Conservation (phyloP, 2,329 filamentous ascomycete species). For the Trematosphaeria pertusa region DNA sequence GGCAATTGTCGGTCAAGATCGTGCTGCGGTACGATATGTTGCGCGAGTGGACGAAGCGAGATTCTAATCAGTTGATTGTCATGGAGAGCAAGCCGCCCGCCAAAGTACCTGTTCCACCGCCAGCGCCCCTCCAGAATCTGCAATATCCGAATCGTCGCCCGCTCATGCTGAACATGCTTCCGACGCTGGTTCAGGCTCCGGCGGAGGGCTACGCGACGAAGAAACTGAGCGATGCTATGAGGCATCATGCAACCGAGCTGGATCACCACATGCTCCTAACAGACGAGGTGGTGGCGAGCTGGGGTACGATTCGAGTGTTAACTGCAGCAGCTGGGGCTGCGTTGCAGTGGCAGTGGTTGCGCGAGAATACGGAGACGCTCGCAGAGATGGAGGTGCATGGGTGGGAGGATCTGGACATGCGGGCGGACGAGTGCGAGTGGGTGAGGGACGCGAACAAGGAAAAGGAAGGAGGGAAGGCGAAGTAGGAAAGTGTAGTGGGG, state of each 20-base stretch:
- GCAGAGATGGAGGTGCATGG: conserved; percentile 30
- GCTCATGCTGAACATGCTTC: conserved; percentile 27
- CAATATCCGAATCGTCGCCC: conserved; percentile 3
- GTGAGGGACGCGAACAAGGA: conserved; percentile 26
- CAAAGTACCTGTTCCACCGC: background rate
- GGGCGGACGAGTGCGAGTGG: conserved; percentile 35
- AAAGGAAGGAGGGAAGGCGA: background rate
- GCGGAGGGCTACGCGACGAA: conserved; percentile 18
- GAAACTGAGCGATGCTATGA: conserved; percentile 33
- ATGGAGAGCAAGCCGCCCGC: conserved; percentile 12
- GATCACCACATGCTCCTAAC: conserved; percentile 30
- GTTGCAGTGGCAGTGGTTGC: conserved; percentile 39
- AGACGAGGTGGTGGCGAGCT: conserved; percentile 25
- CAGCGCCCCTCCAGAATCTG: background rate
- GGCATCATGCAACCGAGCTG: conserved; percentile 36
- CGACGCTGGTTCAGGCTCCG: conserved; percentile 33
- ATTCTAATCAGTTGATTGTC: conserved; percentile 11
- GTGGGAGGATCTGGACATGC: conserved; percentile 32
- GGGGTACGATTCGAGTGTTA: conserved; percentile 18
- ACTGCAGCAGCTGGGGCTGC: conserved; percentile 18
- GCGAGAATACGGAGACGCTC: conserved; percentile 30
- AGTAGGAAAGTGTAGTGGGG: no score
- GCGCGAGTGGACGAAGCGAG: conserved; percentile 24
- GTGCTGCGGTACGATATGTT: conserved; percentile 39
- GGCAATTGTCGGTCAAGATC: conserved; percentile 24